Base-by-base conservation (phyloP, 441 rosid genomes). In the Gossypium gossypioides region DNA sequence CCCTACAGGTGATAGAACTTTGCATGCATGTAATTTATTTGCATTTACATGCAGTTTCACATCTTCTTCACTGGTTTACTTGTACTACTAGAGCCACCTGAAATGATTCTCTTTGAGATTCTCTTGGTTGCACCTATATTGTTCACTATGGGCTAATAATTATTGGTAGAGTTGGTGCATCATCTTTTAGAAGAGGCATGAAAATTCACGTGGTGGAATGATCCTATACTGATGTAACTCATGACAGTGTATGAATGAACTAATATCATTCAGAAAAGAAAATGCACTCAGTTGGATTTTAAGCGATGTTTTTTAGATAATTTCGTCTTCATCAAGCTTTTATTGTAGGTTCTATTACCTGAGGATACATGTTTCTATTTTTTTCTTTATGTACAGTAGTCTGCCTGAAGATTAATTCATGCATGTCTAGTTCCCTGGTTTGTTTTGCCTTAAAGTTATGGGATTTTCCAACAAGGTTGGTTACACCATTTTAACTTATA, bases 1-100 rank as follows among this genome's bases (percentile, higher is more conserved):
- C 92, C 97, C 63, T 96, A 93, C 89, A 89, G 97, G 98, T 96
- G 71, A 78, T 76, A 13, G 58, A 27, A 67, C 24, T 67, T 50
- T 15, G 44, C 44, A 15, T 50, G 22, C 7, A 0, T 50, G 4
- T 50, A 40, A 48, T 10, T n/a, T 67, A 7, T 6, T 50, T 6
- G 27, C 4, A 48, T 6, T 50, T 25, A 25, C 58, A 25, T 15
- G 19, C 5, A 48, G 19, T 25, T 22, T 48, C 60, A 27, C 22
- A n/a, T 48, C 37, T 48, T 59, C 46, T 10, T 68, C 51, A 10
- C 67, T 37, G 34, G 51, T 70, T 57, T 40, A 37, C 4, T 21
- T 42, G 10, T 44, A 22, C 12, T 0, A 24, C 7, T 65, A 46
- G n/a, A 6, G 69, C 24, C 34, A 64, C 21, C 16, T 12, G 10